Evolutionary conservation across 2,329 filamentous ascomycete species (phyloP), one percentile per base, ranked within the genome.

Genomic region (Claviceps sp.): DNA sequence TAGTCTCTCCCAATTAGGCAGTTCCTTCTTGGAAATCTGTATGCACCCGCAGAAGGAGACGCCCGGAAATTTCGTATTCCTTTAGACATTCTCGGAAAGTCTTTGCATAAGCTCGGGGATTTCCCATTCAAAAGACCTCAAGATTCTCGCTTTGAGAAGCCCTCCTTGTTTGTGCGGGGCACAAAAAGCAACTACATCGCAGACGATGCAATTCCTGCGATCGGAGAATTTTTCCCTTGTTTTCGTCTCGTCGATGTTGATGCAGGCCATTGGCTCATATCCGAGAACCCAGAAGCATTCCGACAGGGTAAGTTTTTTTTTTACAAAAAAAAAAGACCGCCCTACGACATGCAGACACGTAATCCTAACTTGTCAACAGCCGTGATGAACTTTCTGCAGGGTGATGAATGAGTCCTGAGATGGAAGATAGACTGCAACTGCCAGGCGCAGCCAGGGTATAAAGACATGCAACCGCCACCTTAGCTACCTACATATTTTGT

Each of bases 1-100:
- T 22, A 62, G 73, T 80, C 83, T 14, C 67, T 94, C 4, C 72
- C 82, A 0, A 84, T 98, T 58, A 83, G 93, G 2, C 90, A 96
- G 63, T 98, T 97, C 66, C 77, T 98, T 16, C 78, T 98, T 1
- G 88, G 86, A 11, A 98, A 97, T 64, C 73, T 97, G 40, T 68
- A 85, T 58, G 79, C 82, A 5, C 72, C 75, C 0, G 42, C 58
- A 8, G 68, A 65, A 16, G 69, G 74, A 49, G 72, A 77, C 36
- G 72, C 72, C 2, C 77, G 85, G 59, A 82, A 79, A 59, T 96
- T 93, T 69, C 79, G 87, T 29, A 81, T 97, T 3, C 91, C 93
- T 0, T 71, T 98, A 11, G 74, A 77, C 46, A 82, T 79, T 3
- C 71, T 98, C 0, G 82, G 76, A 4, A 73, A 75, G 47, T 75